Conservation (phyloP, 2,329 filamentous ascomycete genomes). For the Penicillium fuscoglaucum region DNA sequence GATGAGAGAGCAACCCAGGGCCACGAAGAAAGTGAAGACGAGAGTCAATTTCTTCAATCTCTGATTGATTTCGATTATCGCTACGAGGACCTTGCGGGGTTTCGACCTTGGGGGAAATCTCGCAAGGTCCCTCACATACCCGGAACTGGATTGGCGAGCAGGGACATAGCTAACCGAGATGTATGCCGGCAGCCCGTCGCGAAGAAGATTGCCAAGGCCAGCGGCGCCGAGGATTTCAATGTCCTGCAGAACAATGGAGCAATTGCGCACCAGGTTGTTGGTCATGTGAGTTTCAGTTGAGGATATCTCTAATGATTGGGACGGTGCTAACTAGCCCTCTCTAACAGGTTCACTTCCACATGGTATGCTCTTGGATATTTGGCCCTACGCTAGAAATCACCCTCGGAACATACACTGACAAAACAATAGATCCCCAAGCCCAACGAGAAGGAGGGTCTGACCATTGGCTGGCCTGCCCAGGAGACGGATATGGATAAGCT, state of each 20-base stretch:
- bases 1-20: background rate
- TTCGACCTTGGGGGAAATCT: constrained; percentile 6
- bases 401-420: constrained; percentile 5
- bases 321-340: constrained; percentile 3
- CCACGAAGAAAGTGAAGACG: background rate
- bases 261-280: constrained; percentile 87
- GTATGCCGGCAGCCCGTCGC: constrained; percentile 65
- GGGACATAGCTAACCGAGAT: constrained; percentile 14
- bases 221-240: constrained; percentile 80
- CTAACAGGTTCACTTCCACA: constrained; percentile 81
- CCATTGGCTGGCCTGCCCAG: constrained; percentile 76
- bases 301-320: background rate
- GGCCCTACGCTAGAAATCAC: background rate
- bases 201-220: constrained; percentile 80
- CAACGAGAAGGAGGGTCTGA: constrained; percentile 75
- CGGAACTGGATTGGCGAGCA: background rate
- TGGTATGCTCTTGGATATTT: constrained; percentile 57
- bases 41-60: background rate
- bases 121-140: constrained; percentile 27
- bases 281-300: constrained; percentile 66
- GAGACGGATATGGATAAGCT: constrained; percentile 77
- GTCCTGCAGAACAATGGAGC: constrained; percentile 94
- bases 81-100: constrained; percentile 5
- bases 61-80: background rate
- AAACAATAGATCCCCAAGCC: constrained; percentile 82